Conservation (phyloP, 305 asterid genomes). For the Fraxinus latifolia region DNA sequence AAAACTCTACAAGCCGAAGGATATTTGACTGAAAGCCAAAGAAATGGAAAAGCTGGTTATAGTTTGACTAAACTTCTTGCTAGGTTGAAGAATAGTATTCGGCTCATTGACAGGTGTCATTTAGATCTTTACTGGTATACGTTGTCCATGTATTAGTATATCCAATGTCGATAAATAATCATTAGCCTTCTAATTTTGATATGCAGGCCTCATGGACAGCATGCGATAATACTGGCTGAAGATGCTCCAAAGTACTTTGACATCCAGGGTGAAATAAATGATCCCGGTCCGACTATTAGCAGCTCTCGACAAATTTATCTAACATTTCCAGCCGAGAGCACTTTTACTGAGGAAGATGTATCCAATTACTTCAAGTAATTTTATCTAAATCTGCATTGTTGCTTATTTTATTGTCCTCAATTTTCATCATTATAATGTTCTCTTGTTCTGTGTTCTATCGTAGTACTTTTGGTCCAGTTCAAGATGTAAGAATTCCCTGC, state of each 20-base stretch:
- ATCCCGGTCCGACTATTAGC: conserved; percentile 66
- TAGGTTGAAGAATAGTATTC: conserved; percentile 60
- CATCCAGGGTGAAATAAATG: conserved; percentile 52
- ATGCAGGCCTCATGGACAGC: conserved; percentile 93
- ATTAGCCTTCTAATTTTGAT: conserved; percentile 1
- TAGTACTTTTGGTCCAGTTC: conserved; percentile 76
- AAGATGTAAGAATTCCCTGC: conserved; percentile 88
- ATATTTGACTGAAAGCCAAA: conserved; percentile 84
- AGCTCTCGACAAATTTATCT: conserved; percentile 77
- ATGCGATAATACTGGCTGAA: conserved; percentile 69
- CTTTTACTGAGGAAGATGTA: conserved; percentile 80
- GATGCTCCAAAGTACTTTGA: conserved; percentile 65
- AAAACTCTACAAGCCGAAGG: conserved; percentile 82
- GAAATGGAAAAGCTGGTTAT: conserved; percentile 87
- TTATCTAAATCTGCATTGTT: conserved; percentile 1
- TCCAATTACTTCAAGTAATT: conserved; percentile 59
- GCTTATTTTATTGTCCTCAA: background rate
- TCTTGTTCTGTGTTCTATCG: conserved; percentile 5
- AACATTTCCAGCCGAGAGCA: conserved; percentile 85
- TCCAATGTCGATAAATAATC: background rate
- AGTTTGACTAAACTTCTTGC: conserved; percentile 87
- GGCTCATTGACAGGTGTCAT: conserved; percentile 63
- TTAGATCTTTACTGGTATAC: background rate
- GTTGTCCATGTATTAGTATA: background rate
- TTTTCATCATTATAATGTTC: background rate